Conservation (phyloP, 2,329 filamentous ascomycete species). For the Trichophyton equinum region DNA sequence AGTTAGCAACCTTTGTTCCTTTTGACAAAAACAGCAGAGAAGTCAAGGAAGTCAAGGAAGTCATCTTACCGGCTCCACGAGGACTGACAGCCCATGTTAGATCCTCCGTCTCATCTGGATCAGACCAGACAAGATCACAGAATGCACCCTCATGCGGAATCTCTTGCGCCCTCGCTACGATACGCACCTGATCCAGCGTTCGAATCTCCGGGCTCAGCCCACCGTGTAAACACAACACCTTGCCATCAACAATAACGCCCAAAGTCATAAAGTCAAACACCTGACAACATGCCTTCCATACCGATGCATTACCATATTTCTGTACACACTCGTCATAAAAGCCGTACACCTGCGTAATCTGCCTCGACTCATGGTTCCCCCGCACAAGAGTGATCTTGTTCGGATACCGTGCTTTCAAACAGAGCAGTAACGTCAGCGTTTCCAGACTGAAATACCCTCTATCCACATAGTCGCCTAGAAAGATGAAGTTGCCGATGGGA, state of each 20-base stretch:
- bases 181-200: conserved; percentile 88
- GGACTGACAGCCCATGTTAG: conserved; percentile 80
- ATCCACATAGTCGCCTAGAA: conserved; percentile 86
- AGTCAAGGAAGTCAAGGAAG: conserved; percentile 35
- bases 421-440: conserved; percentile 74
- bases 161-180: conserved; percentile 92
- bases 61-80: conserved; percentile 58
- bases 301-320: conserved; percentile 97
- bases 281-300: conserved; percentile 99
- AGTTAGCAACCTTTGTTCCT: not conserved
- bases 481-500: conserved; percentile 10
- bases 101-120: conserved; percentile 85
- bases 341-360: conserved; percentile 98
- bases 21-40: not conserved
- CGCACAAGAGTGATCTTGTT: conserved; percentile 96
- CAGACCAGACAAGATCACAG: conserved; percentile 95
- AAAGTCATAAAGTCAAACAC: conserved; percentile 97
- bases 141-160: conserved; percentile 97
- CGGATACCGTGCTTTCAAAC: conserved; percentile 59
- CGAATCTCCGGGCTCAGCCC: conserved; percentile 93
- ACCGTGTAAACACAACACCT: conserved; percentile 97
- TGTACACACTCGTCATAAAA: conserved; percentile 99
- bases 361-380: conserved; percentile 96
- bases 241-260: conserved; percentile 94
- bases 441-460: conserved; percentile 98